These are phyloP conservation scores for Penicillium salamii DNA, from an alignment of 495 filamentous ascomycete species.

Conservation along the genomic window DNA sequence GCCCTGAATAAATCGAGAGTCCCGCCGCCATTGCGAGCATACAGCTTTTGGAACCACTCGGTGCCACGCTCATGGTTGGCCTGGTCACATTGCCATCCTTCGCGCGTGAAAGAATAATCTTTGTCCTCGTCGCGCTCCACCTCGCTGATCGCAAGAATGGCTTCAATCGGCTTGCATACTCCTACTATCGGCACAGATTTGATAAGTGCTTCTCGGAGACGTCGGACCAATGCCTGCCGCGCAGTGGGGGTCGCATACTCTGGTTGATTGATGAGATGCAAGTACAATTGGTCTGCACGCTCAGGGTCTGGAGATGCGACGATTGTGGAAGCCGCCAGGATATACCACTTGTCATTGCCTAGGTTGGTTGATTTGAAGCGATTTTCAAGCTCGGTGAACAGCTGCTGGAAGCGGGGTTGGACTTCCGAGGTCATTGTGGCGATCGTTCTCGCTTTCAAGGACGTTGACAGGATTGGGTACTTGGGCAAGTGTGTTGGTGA, in stretches of 20 bases:
- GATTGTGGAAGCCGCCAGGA: constrained; percentile 47
- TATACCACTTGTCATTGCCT: constrained; percentile 55
- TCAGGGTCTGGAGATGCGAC: constrained; percentile 46
- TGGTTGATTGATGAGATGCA: constrained; percentile 44
- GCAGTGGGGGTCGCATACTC: constrained; percentile 30
- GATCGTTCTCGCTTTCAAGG: constrained; percentile 5
- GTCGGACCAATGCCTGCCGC: constrained; percentile 46
- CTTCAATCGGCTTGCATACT: constrained; percentile 52
- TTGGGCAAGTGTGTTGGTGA: background rate
- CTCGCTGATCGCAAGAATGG: constrained; percentile 45
- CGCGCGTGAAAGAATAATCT: constrained; percentile 47
- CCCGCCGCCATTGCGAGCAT: constrained; percentile 31
- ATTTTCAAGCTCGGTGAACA: constrained; percentile 52
- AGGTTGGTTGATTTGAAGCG: constrained; percentile 47
- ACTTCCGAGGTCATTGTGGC: constrained; percentile 16
- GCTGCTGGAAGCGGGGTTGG: constrained; percentile 28
- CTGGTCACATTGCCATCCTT: constrained; percentile 41
- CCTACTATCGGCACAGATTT: constrained; percentile 50
- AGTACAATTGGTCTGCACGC: constrained; percentile 47
- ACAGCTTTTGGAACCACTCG: constrained; percentile 45
- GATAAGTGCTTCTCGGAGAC: constrained; percentile 52
- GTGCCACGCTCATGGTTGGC: constrained; percentile 45
- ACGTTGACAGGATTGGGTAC: background rate
- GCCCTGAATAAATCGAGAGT: constrained; percentile 43
- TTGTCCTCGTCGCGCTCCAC: constrained; percentile 49